Evolutionary conservation across 2,329 filamentous ascomycete species (phyloP), one percentile per base, ranked within the genome.

Genomic region (Remersonia thermophila): DNA sequence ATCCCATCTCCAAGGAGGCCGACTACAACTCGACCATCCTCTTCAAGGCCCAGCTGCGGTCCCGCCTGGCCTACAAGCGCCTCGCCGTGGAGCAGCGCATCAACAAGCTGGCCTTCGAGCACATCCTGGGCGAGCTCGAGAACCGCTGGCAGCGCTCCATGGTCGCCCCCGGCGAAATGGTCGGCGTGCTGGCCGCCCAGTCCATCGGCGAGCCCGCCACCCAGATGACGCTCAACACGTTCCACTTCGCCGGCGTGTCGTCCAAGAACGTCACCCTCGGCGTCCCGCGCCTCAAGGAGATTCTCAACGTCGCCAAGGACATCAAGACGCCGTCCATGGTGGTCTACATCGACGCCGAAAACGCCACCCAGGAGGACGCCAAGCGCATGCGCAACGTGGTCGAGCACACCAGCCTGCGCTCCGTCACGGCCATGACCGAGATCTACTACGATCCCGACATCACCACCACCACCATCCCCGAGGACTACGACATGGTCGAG

Each of bases 191-290:
- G 52, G 91, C 91, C 45, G 91, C 93, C 6, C 91, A 98, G 63
- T 98, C 91, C 23, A 98, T 98, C 56, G 91, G 91, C 65, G 91
- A 98, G 61, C 91, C 91, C 28, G 93, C 91, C 15, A 98, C 91
- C 1, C 91, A 98, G 68, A 98, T 98, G 91, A 98, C 91, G 1
- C 66, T 98, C 42, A 98, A 98, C 66, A 98, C 91, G 16, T 98
- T 98, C 81, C 91, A 98, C 70, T 98, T 98, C 60, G 87, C 91
- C 60, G 91, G 91, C 94, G 86, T 98, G 42, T 94, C 93, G 27
- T 94, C 89, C 16, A 98, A 98, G 80, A 98, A 98, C 70, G 89
- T 98, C 37, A 98, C 91, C 0, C 79, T 98, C 33, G 91, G 91
- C 85, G 91, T 98, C 30, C 91, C 91, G 30, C 89, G 91, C 77